phyloP scores from a whole-genome alignment of 805 yeast genomes.

The Zygosaccharomyces pseudorouxii region DNA sequence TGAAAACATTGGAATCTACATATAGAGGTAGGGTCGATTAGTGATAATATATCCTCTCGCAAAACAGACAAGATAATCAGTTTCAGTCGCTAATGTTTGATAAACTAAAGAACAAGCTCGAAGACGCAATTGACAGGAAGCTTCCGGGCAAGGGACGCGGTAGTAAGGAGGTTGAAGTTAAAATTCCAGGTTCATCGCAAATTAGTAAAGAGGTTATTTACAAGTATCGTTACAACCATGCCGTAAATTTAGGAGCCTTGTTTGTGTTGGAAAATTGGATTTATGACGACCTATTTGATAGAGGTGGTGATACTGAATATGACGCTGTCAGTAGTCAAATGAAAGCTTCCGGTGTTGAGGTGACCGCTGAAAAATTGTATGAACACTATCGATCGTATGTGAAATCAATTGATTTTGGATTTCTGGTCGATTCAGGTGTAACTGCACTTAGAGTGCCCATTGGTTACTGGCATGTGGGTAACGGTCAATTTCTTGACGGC shows the following conservation, averaged over 20 bases:
- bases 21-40: neutral
- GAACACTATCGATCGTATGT: slow-evolving; percentile 63
- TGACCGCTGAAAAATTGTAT: slow-evolving; percentile 50
- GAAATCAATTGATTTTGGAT: slow-evolving; percentile 71
- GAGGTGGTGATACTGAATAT: slow-evolving; percentile 60
- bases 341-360: slow-evolving; percentile 47
- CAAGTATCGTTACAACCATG: slow-evolving; percentile 61
- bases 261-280: slow-evolving; percentile 83
- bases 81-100: slow-evolving; percentile 15
- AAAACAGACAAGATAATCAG: neutral
- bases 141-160: neutral
- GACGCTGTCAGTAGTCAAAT: slow-evolving; percentile 59
- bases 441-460: slow-evolving; percentile 81
- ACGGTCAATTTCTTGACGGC: slow-evolving; percentile 48
- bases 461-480: slow-evolving; percentile 85
- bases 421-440: slow-evolving; percentile 61
- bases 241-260: slow-evolving; percentile 80
- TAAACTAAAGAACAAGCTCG: slow-evolving; percentile 23
- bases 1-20: too few species aligned
- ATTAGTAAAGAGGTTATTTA: slow-evolving; percentile 44
- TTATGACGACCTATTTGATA: slow-evolving; percentile 54
- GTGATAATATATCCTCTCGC: neutral
- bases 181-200: slow-evolving; percentile 38
- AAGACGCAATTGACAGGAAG: slow-evolving; percentile 13
- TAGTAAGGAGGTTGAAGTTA: slow-evolving; percentile 17